Base-by-base conservation (phyloP, 805 yeast species). In the Monosporozyma unispora region DNA sequence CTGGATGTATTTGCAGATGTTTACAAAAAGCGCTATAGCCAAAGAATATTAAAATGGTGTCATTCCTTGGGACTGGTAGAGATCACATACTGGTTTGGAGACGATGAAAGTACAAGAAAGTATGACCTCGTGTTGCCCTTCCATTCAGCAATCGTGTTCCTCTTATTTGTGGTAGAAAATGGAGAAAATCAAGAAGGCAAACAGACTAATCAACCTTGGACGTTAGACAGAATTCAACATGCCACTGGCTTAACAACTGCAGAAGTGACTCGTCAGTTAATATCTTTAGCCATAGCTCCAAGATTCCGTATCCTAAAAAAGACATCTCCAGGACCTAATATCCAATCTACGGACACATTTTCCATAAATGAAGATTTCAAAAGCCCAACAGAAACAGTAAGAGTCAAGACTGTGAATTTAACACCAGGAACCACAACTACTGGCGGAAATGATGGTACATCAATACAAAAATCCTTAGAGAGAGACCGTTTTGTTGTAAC, bases 61-160 rank as follows among this genome's bases (percentile, higher is more conserved):
- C 87, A 90, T 22, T 81, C 81, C 55, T 78, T 87, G 59, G 96
- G 96, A 5, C 79, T 87, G 5, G 82, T 87, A 51, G 97, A 90
- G 58, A 72, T 91, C 48, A 76, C 79, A 45, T 77, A 83, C 1
- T 31, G 18, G 37, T 44, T 44, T 21, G 42, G 42, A 3, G 16
- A 21, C 21, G n/a, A 21, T 21, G 27, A 39, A 11, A 12, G 21
- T 18, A 6, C 4, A 29, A 27, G 27, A 21, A 19, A 31, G 12
- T 90, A 91, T 60, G 90, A 86, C 50, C 76, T 90, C 41, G 85
- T 81, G 53, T 75, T 89, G 78, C 82, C 96, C 0, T 75, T 95
- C 0, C 80, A 82, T 55, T 84, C 95, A 11, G 90, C 86, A n/a
- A 68, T 86, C 0, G 80, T 93, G 23, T 76, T 91, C 62, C 64